Evolutionary conservation across 2,329 filamentous ascomycete genomes (phyloP), one percentile per base, ranked within the genome.

Genomic region (Lecanicillium sp.): DNA sequence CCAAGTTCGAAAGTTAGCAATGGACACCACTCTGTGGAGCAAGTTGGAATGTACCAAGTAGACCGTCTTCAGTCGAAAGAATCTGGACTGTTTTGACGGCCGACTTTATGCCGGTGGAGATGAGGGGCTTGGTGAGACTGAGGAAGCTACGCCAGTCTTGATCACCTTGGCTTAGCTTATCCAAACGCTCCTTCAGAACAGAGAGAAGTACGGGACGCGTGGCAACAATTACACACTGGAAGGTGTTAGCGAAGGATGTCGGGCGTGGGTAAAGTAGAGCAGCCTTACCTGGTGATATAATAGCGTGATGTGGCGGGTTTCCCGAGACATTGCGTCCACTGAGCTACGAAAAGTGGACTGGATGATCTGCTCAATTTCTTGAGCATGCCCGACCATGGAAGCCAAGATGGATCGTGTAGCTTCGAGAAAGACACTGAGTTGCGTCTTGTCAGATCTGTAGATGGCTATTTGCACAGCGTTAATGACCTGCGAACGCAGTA

Each of bases 51-150:
- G 15, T 47, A 64, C 62, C 61, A 0, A 64, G 50, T 0, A 61
- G 46, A 12, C 56, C 53, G 5, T 61, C 53, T 17, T 62, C 60
- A 13, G 53, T 52, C 0, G 52, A 53, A 1, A 66, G 39, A 1
- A 66, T 64, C 29, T 64, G 58, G 0, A 66, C 46, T 0, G 58
- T 61, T 34, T 65, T 66, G 3, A 52, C 47, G 0, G 63, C 62
- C 0, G 62, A 66, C 25, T 65, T 65, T 15, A 65, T 65, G 4
- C 63, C 60, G 0, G 57, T 62, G 0, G 56, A 58, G 7, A 66
- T 62, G 0, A 66, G 39, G 0, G 58, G 46, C 11, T 54, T 58
- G 1, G 60, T 63, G 2, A 53, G 54, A 3, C 47, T 48, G 0
- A 64, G 43, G 22, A 65, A 58, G 0, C 39, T 54, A 8, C 58